phyloP scores from a whole-genome alignment of 805 yeast genomes.

The Candida hungchunana region DNA sequence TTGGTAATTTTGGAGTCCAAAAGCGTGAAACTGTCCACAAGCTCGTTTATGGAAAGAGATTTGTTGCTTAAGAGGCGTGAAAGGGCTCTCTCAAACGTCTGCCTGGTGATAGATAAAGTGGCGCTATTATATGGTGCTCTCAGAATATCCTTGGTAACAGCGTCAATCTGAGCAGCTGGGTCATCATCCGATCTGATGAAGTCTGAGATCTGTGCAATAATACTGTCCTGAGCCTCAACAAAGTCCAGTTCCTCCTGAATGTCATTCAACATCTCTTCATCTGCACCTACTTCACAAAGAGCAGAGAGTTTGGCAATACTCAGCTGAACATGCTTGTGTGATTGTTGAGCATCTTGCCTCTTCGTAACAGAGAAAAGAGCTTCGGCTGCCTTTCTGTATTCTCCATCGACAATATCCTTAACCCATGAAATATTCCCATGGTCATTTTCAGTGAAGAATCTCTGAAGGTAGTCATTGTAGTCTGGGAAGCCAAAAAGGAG shows the following conservation, averaged over 20 bases:
- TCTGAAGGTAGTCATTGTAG: constrained; percentile 43
- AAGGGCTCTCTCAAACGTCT: constrained; percentile 25
- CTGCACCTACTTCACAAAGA: constrained; percentile 33
- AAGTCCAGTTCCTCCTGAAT: constrained; percentile 48
- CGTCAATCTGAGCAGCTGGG: constrained; percentile 23
- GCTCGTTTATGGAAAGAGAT: constrained; percentile 38
- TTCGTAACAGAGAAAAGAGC: constrained; percentile 41
- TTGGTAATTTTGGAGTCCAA: constrained; percentile 32
- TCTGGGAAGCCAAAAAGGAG: constrained; percentile 55
- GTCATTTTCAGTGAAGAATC: constrained; percentile 46
- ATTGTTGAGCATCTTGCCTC: constrained; percentile 37
- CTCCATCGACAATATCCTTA: constrained; percentile 47
- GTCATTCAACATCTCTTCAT: constrained; percentile 31
- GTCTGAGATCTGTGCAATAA: constrained; percentile 28
- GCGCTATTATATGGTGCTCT: constrained; percentile 19
- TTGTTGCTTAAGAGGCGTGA: constrained; percentile 34
- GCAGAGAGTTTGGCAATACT: constrained; percentile 70
- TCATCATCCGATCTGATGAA: constrained; percentile 29
- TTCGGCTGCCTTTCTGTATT: constrained; percentile 47
- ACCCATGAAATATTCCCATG: constrained; percentile 70
- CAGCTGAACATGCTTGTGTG: constrained; percentile 50
- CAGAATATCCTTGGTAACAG: constrained; percentile 24
- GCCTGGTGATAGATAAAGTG: constrained; percentile 17
- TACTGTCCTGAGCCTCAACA: constrained; percentile 45
- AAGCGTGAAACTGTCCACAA: constrained; percentile 50